phyloP scores from a whole-genome alignment of 2,329 filamentous ascomycete genomes.

The Beauveria rudraprayagi region DNA sequence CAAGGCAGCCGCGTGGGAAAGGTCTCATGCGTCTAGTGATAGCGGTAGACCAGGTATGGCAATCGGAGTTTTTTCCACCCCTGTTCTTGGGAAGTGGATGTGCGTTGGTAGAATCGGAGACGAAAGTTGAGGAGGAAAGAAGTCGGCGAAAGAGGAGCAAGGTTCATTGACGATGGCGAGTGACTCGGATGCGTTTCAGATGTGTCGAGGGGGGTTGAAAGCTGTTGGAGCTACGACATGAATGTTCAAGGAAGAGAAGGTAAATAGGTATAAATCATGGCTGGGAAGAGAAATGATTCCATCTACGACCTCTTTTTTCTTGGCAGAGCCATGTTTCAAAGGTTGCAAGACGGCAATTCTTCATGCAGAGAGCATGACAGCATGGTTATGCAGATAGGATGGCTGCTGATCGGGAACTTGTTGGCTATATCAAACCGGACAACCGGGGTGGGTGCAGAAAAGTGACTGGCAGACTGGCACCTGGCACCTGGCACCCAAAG shows the following conservation, averaged over 20 bases:
- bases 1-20: not conserved
- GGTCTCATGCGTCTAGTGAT: too few relatives aligned
- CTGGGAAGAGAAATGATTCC: not conserved
- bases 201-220: not conserved
- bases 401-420: not conserved
- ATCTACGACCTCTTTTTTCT: not conserved
- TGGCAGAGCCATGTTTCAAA: not conserved
- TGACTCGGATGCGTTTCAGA: constrained; percentile 8
- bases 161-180: not conserved
- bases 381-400: not conserved
- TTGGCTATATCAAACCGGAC: not conserved
- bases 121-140: not conserved
- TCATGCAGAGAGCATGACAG: not conserved
- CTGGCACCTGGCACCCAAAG: too few relatives aligned
- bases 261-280: not conserved
- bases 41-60: not conserved
- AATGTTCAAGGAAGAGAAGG: too few relatives aligned
- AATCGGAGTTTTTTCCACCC: not conserved
- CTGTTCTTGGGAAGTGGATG: too few relatives aligned
- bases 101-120: not conserved
- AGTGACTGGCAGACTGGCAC: too few relatives aligned
- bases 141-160: not conserved
- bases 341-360: not conserved
- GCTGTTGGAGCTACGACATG: not conserved
- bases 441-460: too few relatives aligned